A percentile compares a stretch with the other conserved stretches of the same genome.
These are phyloP conservation scores for Albophoma yamanashiensis DNA, from an alignment of 2,329 filamentous ascomycete genomes.

Conservation along the genomic window DNA sequence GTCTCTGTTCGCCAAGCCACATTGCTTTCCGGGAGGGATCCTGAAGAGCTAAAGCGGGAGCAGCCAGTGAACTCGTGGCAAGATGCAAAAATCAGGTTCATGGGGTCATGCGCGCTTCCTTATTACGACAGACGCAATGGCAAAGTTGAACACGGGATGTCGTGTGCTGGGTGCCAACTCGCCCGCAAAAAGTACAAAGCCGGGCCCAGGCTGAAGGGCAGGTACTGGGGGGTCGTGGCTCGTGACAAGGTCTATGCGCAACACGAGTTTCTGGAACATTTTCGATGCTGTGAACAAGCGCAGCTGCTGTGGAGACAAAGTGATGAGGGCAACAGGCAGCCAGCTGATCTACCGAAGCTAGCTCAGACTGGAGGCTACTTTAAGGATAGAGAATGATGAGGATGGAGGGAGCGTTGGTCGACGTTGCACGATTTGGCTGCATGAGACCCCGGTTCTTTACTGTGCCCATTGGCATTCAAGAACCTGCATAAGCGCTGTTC, in stretches of 20 bases:
- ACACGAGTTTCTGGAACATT: conserved; percentile 20
- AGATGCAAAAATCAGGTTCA: conserved; percentile 13
- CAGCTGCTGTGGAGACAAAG: conserved; percentile 17
- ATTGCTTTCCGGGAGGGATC: conserved; percentile 5
- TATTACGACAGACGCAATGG: conserved; percentile 13
- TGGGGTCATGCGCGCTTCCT: conserved; percentile 9
- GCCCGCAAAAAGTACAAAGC: neutral
- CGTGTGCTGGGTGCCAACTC: conserved; percentile 21
- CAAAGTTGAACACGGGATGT: conserved; percentile 17
- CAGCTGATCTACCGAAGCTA: neutral
- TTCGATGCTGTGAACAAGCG: conserved; percentile 22
- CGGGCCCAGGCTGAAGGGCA: too few relatives aligned
- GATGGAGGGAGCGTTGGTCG: too few relatives aligned
- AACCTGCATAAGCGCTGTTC: too few relatives aligned
- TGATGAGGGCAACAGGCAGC: neutral
- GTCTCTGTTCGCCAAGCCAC: conserved; percentile 11
- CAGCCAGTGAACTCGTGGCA: conserved; percentile 5
- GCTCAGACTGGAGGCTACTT: too few relatives aligned
- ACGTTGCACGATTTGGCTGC: too few relatives aligned
- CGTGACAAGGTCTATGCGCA: conserved; percentile 17
- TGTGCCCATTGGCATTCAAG: too few relatives aligned
- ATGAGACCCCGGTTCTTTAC: too few relatives aligned
- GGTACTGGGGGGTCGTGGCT: conserved; percentile 6
- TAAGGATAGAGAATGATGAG: too few relatives aligned
- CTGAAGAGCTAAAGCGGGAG: neutral